These are phyloP conservation scores for Penicillium paradoxum DNA, from an alignment of 495 filamentous ascomycete species.

Conservation along the genomic window DNA sequence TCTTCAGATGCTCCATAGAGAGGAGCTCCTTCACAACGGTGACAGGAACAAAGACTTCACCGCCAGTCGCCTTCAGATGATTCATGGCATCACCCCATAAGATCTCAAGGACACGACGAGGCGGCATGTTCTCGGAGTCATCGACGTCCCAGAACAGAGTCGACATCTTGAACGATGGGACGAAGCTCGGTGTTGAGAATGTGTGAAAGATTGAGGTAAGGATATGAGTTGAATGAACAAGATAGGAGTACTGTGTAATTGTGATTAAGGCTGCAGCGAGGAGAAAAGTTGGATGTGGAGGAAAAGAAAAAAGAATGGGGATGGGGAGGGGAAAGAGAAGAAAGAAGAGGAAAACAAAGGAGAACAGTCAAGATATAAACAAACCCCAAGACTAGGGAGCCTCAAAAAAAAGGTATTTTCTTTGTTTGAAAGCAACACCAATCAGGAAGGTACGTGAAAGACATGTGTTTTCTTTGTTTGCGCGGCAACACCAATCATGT, in stretches of 20 bases:
- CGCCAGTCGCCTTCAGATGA: neutral
- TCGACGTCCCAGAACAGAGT: neutral
- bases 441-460: neutral
- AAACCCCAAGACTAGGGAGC: neutral
- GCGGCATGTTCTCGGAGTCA: neutral
- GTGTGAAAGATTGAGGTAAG: neutral
- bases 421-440: neutral
- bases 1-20: neutral
- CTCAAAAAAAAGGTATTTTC: neutral
- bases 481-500: neutral
- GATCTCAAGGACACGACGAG: neutral
- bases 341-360: neutral
- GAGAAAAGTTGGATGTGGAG: neutral
- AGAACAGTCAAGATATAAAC: neutral
- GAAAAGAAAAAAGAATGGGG: neutral
- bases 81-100: neutral
- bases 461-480: constrained; percentile 4
- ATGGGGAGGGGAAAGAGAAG: neutral
- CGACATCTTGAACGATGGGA: neutral
- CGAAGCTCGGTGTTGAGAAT: too few species aligned
- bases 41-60: neutral
- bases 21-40: neutral
- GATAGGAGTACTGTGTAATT: neutral
- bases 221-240: neutral
- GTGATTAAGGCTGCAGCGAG: neutral